A percentile compares a stretch with the other conserved stretches of the same genome.
Evolutionary conservation across 306 rosid species (phyloP).

Genomic region (Ammopiptanthus mongolicus): DNA sequence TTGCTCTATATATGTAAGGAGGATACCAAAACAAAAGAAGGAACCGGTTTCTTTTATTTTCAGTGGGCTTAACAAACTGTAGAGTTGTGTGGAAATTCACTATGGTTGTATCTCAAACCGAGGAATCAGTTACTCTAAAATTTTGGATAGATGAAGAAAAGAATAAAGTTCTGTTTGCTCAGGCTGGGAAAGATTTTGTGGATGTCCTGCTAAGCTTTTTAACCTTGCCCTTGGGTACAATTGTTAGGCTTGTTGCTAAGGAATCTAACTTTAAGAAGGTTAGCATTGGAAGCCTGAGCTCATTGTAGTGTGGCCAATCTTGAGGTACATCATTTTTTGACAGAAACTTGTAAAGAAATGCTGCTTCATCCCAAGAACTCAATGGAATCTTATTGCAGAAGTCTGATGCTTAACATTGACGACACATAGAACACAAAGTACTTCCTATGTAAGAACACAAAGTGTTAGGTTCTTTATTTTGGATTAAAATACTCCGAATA

Average conservation of each 20-base stretch:
- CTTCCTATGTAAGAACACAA: background rate
- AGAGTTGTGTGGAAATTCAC: background rate
- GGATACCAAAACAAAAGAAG: too few species aligned
- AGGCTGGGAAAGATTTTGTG: conserved; percentile 9
- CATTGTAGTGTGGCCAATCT: background rate
- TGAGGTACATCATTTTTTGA: background rate
- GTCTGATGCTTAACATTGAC: background rate
- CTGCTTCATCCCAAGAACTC: background rate
- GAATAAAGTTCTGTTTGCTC: conserved; percentile 11
- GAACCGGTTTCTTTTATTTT: background rate
- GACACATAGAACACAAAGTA: background rate
- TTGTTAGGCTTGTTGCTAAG: background rate
- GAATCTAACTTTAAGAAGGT: background rate
- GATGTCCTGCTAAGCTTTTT: conserved; percentile 12
- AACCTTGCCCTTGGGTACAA: conserved; percentile 14
- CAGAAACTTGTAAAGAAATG: background rate
- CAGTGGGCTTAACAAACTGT: background rate
- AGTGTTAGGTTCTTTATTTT: too few species aligned
- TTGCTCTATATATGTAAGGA: too few species aligned
- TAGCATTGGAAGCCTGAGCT: background rate
- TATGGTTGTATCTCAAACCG: background rate
- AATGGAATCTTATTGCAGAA: background rate
- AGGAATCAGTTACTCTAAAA: background rate
- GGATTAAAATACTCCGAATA: too few species aligned
- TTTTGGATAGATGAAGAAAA: background rate